Base-by-base conservation (phyloP, 768 basidiomycete species). In the Boletus tomentosulus region DNA sequence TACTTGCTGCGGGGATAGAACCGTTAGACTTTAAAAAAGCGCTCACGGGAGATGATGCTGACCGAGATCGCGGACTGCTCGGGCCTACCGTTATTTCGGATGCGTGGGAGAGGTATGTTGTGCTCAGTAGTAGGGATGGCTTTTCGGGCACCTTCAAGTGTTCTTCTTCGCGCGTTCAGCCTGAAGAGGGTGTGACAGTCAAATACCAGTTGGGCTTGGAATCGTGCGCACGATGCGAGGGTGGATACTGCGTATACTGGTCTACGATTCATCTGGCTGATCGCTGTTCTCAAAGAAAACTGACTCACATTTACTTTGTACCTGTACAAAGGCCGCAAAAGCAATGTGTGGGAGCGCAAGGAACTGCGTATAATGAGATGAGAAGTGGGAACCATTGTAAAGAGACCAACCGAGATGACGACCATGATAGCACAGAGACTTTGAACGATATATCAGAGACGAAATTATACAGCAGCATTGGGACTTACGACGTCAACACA, bases 211-310 rank as follows among this genome's bases (percentile, higher is more conserved):
- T 19, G n/a, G 4, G 16, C 3, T 9, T 50, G 34, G 4, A 30
- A 35, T 6, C 2, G 42, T 22, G 53, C 61, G 30, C 19, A 62
- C 61, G 51, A 62, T 41, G 61, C 54, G 13, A 56, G 42, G 12
- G 56, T 47, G n/a, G 61, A 63, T 42, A 63, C 42, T 1, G 57
- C 61, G 24, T 63, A 59, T 15, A 60, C 61, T 60, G 7, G 35
- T 19, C 31, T 4, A 25, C 4, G 35, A 24, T 28, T 33, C 8
- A 43, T 30, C 33, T 11, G 30, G 19, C 33, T 11, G 34, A 16
- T 16, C 10, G 28, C 27, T 13, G n/a, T 31, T 42, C 34, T 13
- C 2, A 19, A 27, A 28, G 1, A 33, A 4, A 27, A 37, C 2
- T 2, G n/a, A 53, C 59, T 46, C 31, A 61, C 60, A 7, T 60